Percentiles rank a stretch among this genome's conserved stretches.
phyloP scores from a whole-genome alignment of 2,329 filamentous ascomycete genomes.

The Penicillium sp. region DNA sequence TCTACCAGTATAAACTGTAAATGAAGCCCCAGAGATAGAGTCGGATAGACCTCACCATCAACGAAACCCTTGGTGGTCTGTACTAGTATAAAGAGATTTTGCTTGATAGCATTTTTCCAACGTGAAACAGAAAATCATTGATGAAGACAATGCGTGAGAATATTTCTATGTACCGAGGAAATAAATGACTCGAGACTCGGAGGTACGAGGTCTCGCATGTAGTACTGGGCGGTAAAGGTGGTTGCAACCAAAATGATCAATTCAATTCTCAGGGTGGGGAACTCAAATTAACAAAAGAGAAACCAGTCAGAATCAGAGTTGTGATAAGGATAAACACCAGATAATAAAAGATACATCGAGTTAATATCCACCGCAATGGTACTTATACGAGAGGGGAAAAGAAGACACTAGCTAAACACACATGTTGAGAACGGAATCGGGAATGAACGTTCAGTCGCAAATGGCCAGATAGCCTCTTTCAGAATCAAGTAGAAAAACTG shows the following conservation, averaged over 20 bases:
- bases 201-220: neutral
- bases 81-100: too few species aligned
- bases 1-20: too few species aligned
- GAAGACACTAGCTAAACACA: conserved; percentile 16
- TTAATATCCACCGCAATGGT: conserved; percentile 17
- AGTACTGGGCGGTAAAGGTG: neutral
- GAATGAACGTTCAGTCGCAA: conserved; percentile 14
- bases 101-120: too few species aligned
- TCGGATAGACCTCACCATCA: too few species aligned
- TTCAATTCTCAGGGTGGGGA: conserved; percentile 1
- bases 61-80: too few species aligned
- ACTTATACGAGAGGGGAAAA: conserved; percentile 17
- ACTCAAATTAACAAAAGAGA: conserved; percentile 8
- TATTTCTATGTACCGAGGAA: too few species aligned
- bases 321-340: conserved; percentile 10
- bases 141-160: too few species aligned
- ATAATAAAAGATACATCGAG: conserved; percentile 2
- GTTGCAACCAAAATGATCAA: neutral
- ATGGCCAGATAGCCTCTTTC: neutral
- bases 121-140: too few species aligned
- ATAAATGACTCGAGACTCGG: too few species aligned
- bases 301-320: conserved; percentile 12
- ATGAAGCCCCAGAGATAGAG: too few species aligned
- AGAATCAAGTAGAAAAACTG: neutral
- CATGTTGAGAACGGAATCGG: conserved; percentile 8